These are phyloP conservation scores for Chaetoscypha palmicola DNA, from an alignment of 2,329 filamentous ascomycete species.

Conservation along the genomic window DNA sequence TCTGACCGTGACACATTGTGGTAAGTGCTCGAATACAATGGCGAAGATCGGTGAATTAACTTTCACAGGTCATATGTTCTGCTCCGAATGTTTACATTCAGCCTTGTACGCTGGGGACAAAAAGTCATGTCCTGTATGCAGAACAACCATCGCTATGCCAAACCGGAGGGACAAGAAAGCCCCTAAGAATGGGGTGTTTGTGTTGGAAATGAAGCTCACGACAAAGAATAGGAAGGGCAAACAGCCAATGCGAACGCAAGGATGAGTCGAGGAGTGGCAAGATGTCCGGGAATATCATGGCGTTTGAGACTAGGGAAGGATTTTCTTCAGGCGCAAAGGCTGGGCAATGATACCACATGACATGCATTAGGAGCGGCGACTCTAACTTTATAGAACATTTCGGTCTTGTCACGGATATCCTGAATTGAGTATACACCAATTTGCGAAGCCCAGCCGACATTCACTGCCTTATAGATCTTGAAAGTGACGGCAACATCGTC, in stretches of 20 bases:
- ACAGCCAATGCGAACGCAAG: constrained; percentile 22
- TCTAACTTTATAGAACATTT: neutral
- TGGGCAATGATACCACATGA: neutral
- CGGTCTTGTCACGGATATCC: neutral
- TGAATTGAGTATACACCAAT: neutral
- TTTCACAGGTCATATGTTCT: constrained; percentile 54
- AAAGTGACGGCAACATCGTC: too few species aligned
- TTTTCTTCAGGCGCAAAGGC: neutral
- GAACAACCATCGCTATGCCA: constrained; percentile 48
- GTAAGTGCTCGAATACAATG: constrained; percentile 38
- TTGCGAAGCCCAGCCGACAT: too few species aligned
- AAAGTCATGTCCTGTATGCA: constrained; percentile 55
- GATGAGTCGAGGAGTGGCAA: neutral
- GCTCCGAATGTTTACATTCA: constrained; percentile 53
- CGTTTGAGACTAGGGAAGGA: neutral
- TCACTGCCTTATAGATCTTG: too few species aligned
- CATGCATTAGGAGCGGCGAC: neutral
- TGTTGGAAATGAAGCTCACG: constrained; percentile 56
- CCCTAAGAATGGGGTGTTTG: constrained; percentile 44
- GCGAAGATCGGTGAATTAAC: constrained; percentile 12
- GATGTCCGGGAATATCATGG: neutral
- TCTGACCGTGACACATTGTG: constrained; percentile 59
- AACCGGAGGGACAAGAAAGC: constrained; percentile 34
- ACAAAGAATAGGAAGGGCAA: constrained; percentile 49
- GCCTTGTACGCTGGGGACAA: constrained; percentile 53